Evolutionary conservation across 805 yeast genomes (phyloP).

Genomic region (Henningerozyma blattae): DNA sequence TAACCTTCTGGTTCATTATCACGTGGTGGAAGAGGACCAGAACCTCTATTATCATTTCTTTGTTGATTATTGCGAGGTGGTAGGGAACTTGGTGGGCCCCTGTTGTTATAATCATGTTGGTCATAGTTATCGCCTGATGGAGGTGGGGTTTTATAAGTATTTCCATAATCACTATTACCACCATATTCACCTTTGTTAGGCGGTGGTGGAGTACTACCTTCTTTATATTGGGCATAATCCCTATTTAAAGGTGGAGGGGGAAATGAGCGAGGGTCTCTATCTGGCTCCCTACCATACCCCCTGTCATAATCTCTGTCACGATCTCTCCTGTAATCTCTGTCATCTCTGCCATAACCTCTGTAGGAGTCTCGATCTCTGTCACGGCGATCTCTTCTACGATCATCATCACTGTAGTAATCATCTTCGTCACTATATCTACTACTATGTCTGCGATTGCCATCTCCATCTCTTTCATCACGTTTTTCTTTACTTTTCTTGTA

Average conservation of each 20-base stretch:
- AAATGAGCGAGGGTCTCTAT: conserved; percentile 10
- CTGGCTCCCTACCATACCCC: not conserved
- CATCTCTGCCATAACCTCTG: no score
- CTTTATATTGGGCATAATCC: not conserved
- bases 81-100: not conserved
- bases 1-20: no score
- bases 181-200: no score
- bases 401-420: conserved; percentile 7
- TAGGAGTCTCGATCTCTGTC: no score
- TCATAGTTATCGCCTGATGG: no score
- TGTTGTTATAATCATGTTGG: not conserved
- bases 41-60: not conserved
- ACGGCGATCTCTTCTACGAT: not conserved
- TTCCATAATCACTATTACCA: no score
- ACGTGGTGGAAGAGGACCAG: not conserved
- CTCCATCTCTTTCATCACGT: conserved; percentile 4
- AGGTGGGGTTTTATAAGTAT: no score
- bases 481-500: conserved; percentile 12
- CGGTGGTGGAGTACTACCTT: not conserved
- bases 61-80: not conserved
- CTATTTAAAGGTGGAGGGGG: conserved; percentile 31
- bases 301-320: conserved; percentile 1
- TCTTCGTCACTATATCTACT: conserved; percentile 10
- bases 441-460: conserved; percentile 1
- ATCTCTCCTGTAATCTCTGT: conserved; percentile 4